A percentile compares a stretch with the other conserved stretches of the same genome.
phyloP scores from a whole-genome alignment of 164 flowering plant genomes.

The Hamamelis virginiana region DNA sequence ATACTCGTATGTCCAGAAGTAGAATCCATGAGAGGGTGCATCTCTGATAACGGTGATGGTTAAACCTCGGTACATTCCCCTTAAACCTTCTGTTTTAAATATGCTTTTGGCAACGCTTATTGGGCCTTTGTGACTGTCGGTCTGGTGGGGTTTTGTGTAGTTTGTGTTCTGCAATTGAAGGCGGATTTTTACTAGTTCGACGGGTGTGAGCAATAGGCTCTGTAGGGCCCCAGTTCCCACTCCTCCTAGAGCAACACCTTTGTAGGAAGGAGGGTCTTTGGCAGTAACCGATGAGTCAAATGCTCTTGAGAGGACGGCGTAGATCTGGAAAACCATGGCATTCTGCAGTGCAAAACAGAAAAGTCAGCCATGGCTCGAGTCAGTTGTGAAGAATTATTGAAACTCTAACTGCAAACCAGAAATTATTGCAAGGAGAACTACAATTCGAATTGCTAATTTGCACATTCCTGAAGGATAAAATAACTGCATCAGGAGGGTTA shows the following conservation, averaged over 20 bases:
- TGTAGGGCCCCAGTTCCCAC: constrained; percentile 81
- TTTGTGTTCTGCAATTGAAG: constrained; percentile 53
- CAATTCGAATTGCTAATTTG: no score
- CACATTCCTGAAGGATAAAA: no score
- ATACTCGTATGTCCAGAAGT: constrained; percentile 86
- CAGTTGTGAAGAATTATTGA: neutral
- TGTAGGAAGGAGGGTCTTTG: constrained; percentile 77
- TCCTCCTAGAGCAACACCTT: constrained; percentile 72
- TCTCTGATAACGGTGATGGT: constrained; percentile 70
- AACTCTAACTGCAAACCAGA: neutral
- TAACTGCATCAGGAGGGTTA: no score
- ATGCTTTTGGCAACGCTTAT: constrained; percentile 46
- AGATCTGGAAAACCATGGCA: constrained; percentile 83
- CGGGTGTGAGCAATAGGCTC: constrained; percentile 70
- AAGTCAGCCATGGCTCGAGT: no score
- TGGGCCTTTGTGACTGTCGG: constrained; percentile 41
- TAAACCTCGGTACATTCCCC: constrained; percentile 75
- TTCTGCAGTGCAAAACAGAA: constrained; percentile 49
- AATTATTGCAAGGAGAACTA: no score
- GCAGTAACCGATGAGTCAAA: constrained; percentile 32
- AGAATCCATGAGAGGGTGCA: constrained; percentile 71
- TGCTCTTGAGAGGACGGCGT: constrained; percentile 69
- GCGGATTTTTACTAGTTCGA: constrained; percentile 79
- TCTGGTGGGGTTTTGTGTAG: neutral
- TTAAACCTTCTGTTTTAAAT: constrained; percentile 49